phyloP scores from a whole-genome alignment of 306 rosid species.

The Corylus heterophylla region DNA sequence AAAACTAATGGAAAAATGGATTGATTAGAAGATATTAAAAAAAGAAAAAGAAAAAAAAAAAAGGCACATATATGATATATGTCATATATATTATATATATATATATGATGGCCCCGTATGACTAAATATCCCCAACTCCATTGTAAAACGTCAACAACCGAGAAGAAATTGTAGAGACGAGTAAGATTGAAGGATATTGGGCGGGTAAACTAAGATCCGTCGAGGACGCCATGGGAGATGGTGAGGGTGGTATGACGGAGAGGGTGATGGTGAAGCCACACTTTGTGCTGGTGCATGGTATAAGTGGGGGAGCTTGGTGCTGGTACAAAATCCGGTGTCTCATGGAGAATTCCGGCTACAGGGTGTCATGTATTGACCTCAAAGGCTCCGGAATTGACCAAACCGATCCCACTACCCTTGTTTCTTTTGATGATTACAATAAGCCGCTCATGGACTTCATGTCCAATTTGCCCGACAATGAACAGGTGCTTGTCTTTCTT shows the following conservation, averaged over 20 bases:
- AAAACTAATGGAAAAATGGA: conserved; percentile 14
- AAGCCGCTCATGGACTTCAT: conserved; percentile 75
- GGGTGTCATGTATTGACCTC: conserved; percentile 79
- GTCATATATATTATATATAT: too few species aligned
- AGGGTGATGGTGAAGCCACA: conserved; percentile 41
- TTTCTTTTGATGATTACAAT: conserved; percentile 77
- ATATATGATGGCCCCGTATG: conserved; percentile 25
- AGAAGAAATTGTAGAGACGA: conserved; percentile 21
- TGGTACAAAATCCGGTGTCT: conserved; percentile 92
- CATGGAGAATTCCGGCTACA: conserved; percentile 89
- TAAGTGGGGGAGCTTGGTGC: conserved; percentile 87
- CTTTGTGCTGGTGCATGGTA: conserved; percentile 90
- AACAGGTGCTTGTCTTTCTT: conserved; percentile 51
- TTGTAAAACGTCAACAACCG: conserved; percentile 12
- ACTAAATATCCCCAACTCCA: conserved; percentile 24
- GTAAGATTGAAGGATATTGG: conserved; percentile 10
- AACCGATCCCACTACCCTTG: conserved; percentile 59
- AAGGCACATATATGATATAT: neutral
- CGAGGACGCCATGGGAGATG: conserved; percentile 35
- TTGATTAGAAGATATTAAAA: conserved; percentile 6
- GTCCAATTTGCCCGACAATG: conserved; percentile 61
- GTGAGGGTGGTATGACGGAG: conserved; percentile 15
- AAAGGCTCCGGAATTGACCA: conserved; percentile 74
- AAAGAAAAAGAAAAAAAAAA: too few species aligned
- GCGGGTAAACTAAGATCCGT: too few species aligned